A percentile compares a stretch with the other conserved stretches of the same genome.
Conservation (phyloP, 108 stramenopile genomes). For the Epithemia pelagica region DNA sequence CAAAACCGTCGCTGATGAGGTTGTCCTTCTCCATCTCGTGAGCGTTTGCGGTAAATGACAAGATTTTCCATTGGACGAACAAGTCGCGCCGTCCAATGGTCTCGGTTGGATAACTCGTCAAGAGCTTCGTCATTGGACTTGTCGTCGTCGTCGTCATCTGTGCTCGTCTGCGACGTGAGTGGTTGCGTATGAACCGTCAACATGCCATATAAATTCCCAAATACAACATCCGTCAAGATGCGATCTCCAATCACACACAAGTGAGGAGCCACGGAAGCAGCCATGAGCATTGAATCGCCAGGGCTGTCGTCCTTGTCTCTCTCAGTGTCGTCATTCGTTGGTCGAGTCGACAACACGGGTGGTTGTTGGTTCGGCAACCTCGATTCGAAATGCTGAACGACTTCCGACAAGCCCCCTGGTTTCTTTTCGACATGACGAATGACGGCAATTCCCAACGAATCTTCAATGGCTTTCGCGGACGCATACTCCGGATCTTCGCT, state of each 20-base stretch:
- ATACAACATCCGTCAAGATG: conserved; percentile 88
- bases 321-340: background rate
- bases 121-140: no score
- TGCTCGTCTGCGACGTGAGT: conserved; percentile 39
- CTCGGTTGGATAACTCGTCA: conserved; percentile 53
- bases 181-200: conserved; percentile 86
- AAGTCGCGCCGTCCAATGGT: conserved; percentile 64
- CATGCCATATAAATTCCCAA: conserved; percentile 92
- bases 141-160: no score
- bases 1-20: no score
- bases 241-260: conserved; percentile 92
- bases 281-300: background rate
- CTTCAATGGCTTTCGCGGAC: conserved; percentile 70
- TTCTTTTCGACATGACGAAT: conserved; percentile 89
- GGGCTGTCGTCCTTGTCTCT: background rate
- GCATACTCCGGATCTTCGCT: conserved; percentile 72
- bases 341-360: background rate
- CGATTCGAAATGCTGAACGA: conserved; percentile 21
- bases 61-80: conserved; percentile 68
- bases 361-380: background rate
- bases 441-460: conserved; percentile 78
- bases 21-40: no score
- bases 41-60: conserved; percentile 65
- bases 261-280: background rate
- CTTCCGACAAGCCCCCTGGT: conserved; percentile 80